These are phyloP conservation scores for Elongisporangium senticosum DNA, from an alignment of 352 stramenopile genomes.

Conservation along the genomic window DNA sequence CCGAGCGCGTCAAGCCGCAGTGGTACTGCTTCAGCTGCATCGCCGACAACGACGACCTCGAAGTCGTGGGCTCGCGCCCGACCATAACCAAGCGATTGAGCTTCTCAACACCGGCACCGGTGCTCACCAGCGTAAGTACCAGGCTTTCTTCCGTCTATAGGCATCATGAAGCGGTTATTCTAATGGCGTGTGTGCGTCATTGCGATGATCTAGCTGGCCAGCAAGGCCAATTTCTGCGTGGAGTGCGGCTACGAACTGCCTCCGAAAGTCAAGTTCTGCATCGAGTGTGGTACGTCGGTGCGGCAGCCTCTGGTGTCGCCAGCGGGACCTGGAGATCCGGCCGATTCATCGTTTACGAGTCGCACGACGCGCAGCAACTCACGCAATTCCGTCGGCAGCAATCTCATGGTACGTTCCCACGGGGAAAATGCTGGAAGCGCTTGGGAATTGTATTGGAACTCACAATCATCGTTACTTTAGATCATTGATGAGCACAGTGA, in stretches of 20 bases:
- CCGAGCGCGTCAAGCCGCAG: conserved; percentile 50
- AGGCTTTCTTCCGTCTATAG: no score
- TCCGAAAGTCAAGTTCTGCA: conserved; percentile 78
- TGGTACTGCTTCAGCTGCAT: conserved; percentile 78
- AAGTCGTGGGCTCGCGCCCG: conserved; percentile 44
- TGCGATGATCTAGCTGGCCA: conserved; percentile 34
- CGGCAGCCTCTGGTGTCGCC: conserved; percentile 50
- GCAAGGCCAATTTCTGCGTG: conserved; percentile 75
- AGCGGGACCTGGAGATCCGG: conserved; percentile 10
- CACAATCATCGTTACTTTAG: conserved; percentile 5
- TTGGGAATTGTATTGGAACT: neutral
- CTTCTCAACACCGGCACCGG: conserved; percentile 41
- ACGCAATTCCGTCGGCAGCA: conserved; percentile 31
- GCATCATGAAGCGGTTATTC: neutral
- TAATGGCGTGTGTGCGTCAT: conserved; percentile 8
- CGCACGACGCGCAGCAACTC: conserved; percentile 34
- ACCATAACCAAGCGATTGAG: conserved; percentile 53
- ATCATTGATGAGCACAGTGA: conserved; percentile 74
- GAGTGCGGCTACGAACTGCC: conserved; percentile 81
- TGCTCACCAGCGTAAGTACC: conserved; percentile 42
- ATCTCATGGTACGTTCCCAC: conserved; percentile 31
- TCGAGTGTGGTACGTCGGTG: conserved; percentile 76
- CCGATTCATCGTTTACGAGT: conserved; percentile 14
- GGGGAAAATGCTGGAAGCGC: neutral
- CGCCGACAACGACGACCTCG: conserved; percentile 58